Evolutionary conservation across 1,284 basidiomycete genomes (phyloP).

Genomic region (Meripilus lineatus): DNA sequence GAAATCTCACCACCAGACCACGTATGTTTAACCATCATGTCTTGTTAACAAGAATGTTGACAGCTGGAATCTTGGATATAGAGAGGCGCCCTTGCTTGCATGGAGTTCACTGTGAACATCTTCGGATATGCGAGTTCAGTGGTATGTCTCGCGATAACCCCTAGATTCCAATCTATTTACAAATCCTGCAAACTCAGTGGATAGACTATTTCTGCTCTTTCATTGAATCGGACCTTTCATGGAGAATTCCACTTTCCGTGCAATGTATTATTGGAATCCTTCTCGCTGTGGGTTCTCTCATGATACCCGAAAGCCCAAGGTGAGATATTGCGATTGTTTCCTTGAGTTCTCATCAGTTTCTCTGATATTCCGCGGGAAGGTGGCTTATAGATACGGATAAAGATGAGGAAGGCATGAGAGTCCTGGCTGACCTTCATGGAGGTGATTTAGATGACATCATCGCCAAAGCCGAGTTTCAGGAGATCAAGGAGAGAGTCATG

Average conservation of each 20-base stretch:
- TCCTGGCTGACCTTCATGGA: conserved; percentile 90
- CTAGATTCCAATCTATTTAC: not conserved
- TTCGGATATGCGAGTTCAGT: conserved; percentile 94
- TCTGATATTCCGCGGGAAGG: conserved; percentile 39
- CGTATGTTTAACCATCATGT: conserved; percentile 42
- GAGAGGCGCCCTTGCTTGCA: conserved; percentile 89
- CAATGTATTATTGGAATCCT: conserved; percentile 87
- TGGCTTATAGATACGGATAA: conserved; percentile 91
- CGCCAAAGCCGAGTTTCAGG: conserved; percentile 84
- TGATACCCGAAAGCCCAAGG: conserved; percentile 93
- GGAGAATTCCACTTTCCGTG: conserved; percentile 83
- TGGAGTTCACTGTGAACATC: conserved; percentile 96
- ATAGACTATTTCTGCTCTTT: conserved; percentile 93
- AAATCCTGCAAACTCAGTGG: conserved; percentile 58
- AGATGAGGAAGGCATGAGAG: conserved; percentile 82
- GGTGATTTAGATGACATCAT: conserved; percentile 70
- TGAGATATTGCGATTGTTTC: conserved; percentile 29
- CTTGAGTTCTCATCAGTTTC: not conserved
- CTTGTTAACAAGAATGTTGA: not conserved
- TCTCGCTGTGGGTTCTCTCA: conserved; percentile 77
- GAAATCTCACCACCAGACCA: conserved; percentile 95
- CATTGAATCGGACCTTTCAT: conserved; percentile 76
- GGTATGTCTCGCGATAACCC: conserved; percentile 43
- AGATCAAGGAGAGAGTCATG: conserved; percentile 88
- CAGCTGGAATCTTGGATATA: conserved; percentile 28